Percentiles rank a stretch among this genome's conserved stretches.
Conservation (phyloP, 2,329 filamentous ascomycete species). For the Fusarium drepaniforme region DNA sequence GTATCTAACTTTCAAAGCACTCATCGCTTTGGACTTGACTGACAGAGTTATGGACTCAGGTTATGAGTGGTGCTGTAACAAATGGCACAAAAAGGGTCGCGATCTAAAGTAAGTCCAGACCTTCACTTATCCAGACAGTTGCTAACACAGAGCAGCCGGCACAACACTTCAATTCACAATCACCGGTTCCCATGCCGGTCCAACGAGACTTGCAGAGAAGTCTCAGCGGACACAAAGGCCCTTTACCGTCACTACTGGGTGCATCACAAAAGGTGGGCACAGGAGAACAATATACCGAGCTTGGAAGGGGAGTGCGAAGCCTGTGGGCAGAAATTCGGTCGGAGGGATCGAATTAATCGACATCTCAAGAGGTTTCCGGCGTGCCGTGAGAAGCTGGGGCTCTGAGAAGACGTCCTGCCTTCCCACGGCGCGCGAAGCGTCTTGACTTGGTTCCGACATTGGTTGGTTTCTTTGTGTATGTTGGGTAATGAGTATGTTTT, state of each 20-base stretch:
- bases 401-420: conserved; percentile 1
- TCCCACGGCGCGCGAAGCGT: not conserved
- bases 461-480: not conserved
- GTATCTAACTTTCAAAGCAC: not conserved
- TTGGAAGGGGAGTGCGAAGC: not conserved
- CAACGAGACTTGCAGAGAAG: not conserved
- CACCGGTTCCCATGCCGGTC: conserved; percentile 13
- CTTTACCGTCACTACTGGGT: conserved; percentile 29
- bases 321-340: not conserved
- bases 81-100: not conserved
- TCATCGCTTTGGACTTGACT: not conserved
- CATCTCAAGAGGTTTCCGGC: conserved; percentile 18
- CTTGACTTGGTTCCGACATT: not conserved
- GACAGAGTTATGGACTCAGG: not conserved
- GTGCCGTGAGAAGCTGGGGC: conserved; percentile 27
- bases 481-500: not conserved
- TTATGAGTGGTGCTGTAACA: not conserved
- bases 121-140: not conserved
- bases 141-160: conserved; percentile 6
- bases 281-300: not conserved
- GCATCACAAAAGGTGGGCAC: conserved; percentile 14
- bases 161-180: conserved; percentile 4
- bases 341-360: conserved; percentile 19
- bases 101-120: conserved; percentile 12
- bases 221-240: not conserved